phyloP scores from a whole-genome alignment of 257 asterid genomes.

The Nicotiana noctiflora region DNA sequence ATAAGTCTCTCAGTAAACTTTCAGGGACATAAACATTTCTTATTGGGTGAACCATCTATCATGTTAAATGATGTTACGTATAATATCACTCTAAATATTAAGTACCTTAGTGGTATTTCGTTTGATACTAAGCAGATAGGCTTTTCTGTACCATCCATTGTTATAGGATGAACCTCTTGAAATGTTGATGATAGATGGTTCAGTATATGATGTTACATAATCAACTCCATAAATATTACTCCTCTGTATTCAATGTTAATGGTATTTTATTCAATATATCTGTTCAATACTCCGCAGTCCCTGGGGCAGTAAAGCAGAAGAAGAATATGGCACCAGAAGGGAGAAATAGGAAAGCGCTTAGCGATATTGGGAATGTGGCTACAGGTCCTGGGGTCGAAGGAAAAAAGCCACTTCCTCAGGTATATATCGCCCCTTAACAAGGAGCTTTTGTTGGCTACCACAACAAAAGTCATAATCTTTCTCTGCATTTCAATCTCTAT shows the following conservation, averaged over 20 bases:
- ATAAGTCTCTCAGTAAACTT: too few species aligned
- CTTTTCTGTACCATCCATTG: too few species aligned
- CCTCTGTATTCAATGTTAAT: background rate
- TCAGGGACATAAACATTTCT: background rate
- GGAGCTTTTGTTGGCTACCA: slow-evolving; percentile 68
- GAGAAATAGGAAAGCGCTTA: slow-evolving; percentile 72
- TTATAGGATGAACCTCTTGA: background rate
- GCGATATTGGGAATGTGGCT: slow-evolving; percentile 77
- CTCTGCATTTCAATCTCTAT: slow-evolving; percentile 11
- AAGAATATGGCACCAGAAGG: slow-evolving; percentile 55
- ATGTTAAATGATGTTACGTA: too few species aligned
- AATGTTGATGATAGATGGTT: background rate
- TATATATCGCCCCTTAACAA: slow-evolving; percentile 61
- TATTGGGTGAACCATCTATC: too few species aligned
- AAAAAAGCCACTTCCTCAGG: slow-evolving; percentile 68
- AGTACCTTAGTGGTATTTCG: too few species aligned
- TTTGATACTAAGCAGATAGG: too few species aligned
- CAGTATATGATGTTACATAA: background rate
- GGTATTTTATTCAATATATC: too few species aligned
- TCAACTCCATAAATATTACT: background rate
- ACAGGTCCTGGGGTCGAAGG: slow-evolving; percentile 49
- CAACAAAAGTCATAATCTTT: slow-evolving; percentile 37
- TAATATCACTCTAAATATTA: too few species aligned
- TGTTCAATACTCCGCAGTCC: too few species aligned
- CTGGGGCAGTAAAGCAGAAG: slow-evolving; percentile 50